Base-by-base conservation (phyloP, 1,284 basidiomycete species). In the Ustilago curta region DNA sequence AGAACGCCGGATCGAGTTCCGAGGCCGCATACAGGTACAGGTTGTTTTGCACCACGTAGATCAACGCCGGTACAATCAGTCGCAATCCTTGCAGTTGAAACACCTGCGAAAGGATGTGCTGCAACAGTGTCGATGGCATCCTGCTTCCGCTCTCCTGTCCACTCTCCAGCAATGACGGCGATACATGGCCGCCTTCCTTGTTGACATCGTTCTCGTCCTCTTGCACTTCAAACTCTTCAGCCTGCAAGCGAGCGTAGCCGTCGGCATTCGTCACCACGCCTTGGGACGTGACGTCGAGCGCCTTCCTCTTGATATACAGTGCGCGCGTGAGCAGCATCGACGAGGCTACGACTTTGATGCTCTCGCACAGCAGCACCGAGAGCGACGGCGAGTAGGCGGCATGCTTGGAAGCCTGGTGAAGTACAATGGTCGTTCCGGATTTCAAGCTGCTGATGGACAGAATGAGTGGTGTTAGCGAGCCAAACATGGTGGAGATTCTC, bases 1-100 rank as follows among this genome's bases (percentile, higher is more conserved):
- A 72, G 19, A 50, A 60, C 3, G 64, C 50, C 3, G 70, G 70
- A 27, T 63, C 64, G 14, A 72, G 59, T 11, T 68, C 49, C 12
- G 59, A 47, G 16, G 70, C 70, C 5, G 54, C 70, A n/a, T 44
- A 53, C 8, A 68, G 44, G 25, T 56, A 68, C 21, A 72, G 67
- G 23, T 70, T 70, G 48, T 68, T 74, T 40, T 74, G 71, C 2
- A 58, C 53, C 8, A 74, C 71, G 29, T 74, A 74, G 48, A 74
- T 48, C 9, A 63, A n/a, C 1, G 71, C 71, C 1, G 71, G 71
- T 3, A 65, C 43, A 18, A 58, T 35, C 12, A 74, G 40, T 18
- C 65, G 23, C 16, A 61, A 27, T 2, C 65, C 65, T 32, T 61
- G 58, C 18, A 31, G 16, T 16, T 32, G 25, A 23, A 68, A 68